Percentiles rank a stretch among this genome's conserved stretches.
Conservation (phyloP, 2,329 filamentous ascomycete species). For the Cordyceps tenuipes region DNA sequence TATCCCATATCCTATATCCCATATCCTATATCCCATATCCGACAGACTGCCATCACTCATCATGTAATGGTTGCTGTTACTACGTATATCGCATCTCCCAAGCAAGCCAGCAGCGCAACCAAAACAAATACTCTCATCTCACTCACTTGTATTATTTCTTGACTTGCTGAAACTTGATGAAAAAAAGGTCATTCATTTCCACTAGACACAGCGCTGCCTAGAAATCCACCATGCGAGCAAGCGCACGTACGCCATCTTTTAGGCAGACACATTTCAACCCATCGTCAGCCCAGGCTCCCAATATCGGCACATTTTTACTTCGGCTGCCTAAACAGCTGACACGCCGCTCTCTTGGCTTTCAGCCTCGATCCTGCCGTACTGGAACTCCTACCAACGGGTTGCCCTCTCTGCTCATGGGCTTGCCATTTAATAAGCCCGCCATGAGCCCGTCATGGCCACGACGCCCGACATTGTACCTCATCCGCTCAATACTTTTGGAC, state of each 20-base stretch:
- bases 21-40: too few relatives aligned
- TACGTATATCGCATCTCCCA: too few relatives aligned
- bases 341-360: not conserved
- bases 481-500: not conserved
- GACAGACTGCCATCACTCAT: too few relatives aligned
- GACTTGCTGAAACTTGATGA: not conserved
- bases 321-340: slow-evolving; percentile 1
- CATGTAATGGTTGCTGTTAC: too few relatives aligned
- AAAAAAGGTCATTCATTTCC: too few relatives aligned
- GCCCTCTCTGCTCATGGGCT: not conserved
- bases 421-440: not conserved
- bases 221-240: not conserved
- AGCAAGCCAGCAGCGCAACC: not conserved
- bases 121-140: not conserved
- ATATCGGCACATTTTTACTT: not conserved
- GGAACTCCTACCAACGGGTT: not conserved
- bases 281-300: not conserved
- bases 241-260: not conserved
- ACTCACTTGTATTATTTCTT: not conserved
- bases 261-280: slow-evolving; percentile 3
- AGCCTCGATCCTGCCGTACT: not conserved
- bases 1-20: too few relatives aligned
- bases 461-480: not conserved
- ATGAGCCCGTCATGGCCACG: not conserved
- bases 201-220: not conserved